Conservation (phyloP, 345 rosid genomes). For the Corymbia maculata region DNA sequence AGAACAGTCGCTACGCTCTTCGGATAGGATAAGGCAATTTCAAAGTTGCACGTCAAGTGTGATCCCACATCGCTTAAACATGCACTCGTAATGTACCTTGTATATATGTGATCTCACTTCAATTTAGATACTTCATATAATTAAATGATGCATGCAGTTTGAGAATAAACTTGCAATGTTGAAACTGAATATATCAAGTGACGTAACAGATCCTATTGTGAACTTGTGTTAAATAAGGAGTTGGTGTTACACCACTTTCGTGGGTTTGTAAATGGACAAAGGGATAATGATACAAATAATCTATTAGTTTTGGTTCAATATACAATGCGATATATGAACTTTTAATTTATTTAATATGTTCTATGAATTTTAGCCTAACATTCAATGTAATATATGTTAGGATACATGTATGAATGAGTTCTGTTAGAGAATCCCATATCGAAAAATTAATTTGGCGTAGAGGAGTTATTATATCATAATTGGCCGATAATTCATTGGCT, state of each 20-base stretch:
- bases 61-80: neutral
- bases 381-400: too few relatives aligned
- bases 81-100: neutral
- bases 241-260: neutral
- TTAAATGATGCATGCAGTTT: neutral
- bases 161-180: neutral
- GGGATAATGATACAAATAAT: too few relatives aligned
- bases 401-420: too few relatives aligned
- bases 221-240: neutral
- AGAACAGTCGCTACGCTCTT: neutral
- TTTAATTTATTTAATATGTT: too few relatives aligned
- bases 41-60: fast-evolving
- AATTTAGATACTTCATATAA: neutral
- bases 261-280: neutral
- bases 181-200: neutral
- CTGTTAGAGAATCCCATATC: too few relatives aligned
- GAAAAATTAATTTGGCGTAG: too few relatives aligned
- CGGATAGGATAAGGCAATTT: neutral
- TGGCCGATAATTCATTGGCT: too few relatives aligned
- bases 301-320: too few relatives aligned
- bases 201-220: neutral
- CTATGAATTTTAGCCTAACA: too few relatives aligned
- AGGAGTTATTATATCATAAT: too few relatives aligned
- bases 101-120: neutral
- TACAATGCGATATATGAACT: too few relatives aligned